These are phyloP conservation scores for Rhodamnia rubescens DNA, from an alignment of 345 rosid species.

Conservation along the genomic window DNA sequence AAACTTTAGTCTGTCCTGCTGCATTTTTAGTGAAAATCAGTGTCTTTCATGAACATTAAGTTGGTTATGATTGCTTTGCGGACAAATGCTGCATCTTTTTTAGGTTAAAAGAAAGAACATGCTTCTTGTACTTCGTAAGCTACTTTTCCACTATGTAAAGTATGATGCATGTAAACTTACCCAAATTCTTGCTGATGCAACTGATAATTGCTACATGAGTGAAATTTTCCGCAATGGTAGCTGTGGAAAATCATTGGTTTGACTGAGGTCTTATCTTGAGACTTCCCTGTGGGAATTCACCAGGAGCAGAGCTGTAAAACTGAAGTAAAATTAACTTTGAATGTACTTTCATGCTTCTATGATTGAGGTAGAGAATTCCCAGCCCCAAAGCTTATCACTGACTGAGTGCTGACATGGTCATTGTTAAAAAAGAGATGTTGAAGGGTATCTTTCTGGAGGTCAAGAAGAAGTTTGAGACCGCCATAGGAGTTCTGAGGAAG, in stretches of 20 bases:
- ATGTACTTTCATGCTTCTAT: neutral
- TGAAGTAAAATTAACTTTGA: neutral
- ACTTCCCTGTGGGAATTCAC: neutral
- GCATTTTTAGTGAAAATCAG: neutral
- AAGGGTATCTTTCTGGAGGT: conserved; percentile 82
- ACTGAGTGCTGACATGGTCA: conserved; percentile 2
- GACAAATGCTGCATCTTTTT: neutral
- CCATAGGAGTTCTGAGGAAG: conserved; percentile 66
- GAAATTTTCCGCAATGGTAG: neutral
- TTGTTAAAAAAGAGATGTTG: conserved; percentile 57
- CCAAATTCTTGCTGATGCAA: neutral
- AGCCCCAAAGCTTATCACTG: neutral
- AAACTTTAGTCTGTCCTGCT: neutral
- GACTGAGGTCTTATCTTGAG: neutral
- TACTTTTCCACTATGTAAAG: neutral
- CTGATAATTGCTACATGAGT: neutral
- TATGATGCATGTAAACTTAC: neutral
- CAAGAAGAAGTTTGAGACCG: conserved; percentile 73
- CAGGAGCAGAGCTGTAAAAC: neutral
- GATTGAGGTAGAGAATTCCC: neutral
- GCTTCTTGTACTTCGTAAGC: neutral
- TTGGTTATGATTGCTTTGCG: neutral
- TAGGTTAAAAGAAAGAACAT: neutral
- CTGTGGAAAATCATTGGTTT: neutral
- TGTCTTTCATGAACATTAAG: neutral